Percentiles rank a stretch among this genome's conserved stretches.
Conservation (phyloP, 2,329 filamentous ascomycete species). For the Ophiostoma triangulosporum region DNA sequence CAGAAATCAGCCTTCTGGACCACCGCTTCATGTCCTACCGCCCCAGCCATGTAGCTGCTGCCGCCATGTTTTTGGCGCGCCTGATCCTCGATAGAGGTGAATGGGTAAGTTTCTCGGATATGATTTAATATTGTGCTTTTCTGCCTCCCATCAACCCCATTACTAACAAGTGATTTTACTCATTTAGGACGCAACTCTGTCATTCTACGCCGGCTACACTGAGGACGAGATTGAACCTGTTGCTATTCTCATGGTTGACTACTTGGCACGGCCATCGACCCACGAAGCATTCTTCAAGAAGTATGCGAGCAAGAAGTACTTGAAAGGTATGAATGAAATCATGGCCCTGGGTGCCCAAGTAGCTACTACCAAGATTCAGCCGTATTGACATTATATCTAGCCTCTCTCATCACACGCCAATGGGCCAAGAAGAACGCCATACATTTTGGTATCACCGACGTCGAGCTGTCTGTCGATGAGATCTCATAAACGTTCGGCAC, state of each 20-base stretch:
- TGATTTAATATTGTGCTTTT: background rate
- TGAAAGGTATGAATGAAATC: conserved; percentile 63
- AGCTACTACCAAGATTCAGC: too few species aligned
- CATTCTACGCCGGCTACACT: conserved; percentile 84
- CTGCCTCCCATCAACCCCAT: background rate
- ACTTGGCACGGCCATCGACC: conserved; percentile 75
- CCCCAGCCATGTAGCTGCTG: conserved; percentile 81
- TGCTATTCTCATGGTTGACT: conserved; percentile 90
- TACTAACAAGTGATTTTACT: background rate
- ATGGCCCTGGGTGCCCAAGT: too few species aligned
- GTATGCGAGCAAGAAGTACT: conserved; percentile 97
- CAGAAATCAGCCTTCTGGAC: conserved; percentile 92
- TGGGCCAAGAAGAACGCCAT: conserved; percentile 78
- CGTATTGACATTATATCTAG: conserved; percentile 28
- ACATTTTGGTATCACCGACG: conserved; percentile 40
- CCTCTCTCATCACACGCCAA: conserved; percentile 77
- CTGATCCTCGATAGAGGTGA: conserved; percentile 79
- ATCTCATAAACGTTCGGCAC: conserved; percentile 17
- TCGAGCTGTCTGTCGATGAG: conserved; percentile 36
- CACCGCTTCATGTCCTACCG: conserved; percentile 85
- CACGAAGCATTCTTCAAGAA: conserved; percentile 99
- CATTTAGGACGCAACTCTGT: conserved; percentile 62
- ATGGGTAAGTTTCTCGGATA: conserved; percentile 73
- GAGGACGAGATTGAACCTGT: conserved; percentile 90
- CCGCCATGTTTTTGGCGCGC: conserved; percentile 88